phyloP scores from a whole-genome alignment of 2,329 filamentous ascomycete genomes.

The Apiospora marii region DNA sequence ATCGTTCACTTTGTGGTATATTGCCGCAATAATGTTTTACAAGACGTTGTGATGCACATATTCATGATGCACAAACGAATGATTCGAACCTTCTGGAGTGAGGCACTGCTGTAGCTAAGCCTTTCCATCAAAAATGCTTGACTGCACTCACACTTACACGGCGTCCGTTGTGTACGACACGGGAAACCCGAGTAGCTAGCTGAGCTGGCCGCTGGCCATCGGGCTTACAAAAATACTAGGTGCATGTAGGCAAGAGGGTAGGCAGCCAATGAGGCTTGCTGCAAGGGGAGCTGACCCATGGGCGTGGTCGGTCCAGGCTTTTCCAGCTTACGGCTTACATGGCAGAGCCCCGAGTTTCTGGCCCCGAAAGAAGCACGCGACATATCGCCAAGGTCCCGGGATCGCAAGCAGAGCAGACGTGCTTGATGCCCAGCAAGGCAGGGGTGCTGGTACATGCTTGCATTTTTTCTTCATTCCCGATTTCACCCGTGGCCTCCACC shows the following conservation, averaged over 20 bases:
- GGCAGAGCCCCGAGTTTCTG: conserved; percentile 11
- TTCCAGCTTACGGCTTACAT: neutral
- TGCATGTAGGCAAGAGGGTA: neutral
- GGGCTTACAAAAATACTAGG: neutral
- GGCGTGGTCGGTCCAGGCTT: conserved; percentile 2
- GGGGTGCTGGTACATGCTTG: neutral
- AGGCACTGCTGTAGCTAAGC: neutral
- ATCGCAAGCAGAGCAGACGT: conserved; percentile 4
- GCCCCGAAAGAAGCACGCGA: neutral
- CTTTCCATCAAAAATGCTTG: conserved; percentile 21
- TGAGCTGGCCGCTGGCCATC: conserved; percentile 4
- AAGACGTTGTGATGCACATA: neutral
- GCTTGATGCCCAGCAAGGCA: neutral
- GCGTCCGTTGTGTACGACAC: neutral
- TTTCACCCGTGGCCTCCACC: conserved; percentile 14
- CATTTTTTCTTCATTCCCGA: conserved; percentile 11
- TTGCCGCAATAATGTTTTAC: neutral
- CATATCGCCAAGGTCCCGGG: conserved; percentile 15
- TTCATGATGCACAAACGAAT: neutral
- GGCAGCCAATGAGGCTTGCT: conserved; percentile 14
- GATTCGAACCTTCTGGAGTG: neutral
- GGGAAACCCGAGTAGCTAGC: conserved; percentile 7
- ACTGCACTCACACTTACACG: conserved; percentile 12
- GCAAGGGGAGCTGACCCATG: conserved; percentile 4
- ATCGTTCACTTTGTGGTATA: neutral